A percentile compares a stretch with the other conserved stretches of the same genome.
These are phyloP conservation scores for Hypoxylon sp. DNA, from an alignment of 2,329 filamentous ascomycete genomes.

Conservation along the genomic window DNA sequence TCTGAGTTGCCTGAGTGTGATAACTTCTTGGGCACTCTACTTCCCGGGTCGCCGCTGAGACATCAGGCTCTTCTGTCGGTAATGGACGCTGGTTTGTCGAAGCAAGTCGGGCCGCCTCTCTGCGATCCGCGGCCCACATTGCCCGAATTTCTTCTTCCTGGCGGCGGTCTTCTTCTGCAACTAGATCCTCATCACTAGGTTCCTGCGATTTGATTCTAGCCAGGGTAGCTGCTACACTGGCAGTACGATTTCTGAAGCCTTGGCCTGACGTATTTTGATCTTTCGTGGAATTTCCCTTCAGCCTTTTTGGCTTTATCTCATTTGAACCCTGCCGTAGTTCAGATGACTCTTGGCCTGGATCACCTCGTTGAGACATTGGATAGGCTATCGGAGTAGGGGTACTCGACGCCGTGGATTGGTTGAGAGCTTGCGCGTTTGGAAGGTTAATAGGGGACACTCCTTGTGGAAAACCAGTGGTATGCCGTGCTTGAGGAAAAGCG, in stretches of 20 bases:
- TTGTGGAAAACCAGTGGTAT: constrained; percentile 31
- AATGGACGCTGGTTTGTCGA: constrained; percentile 43
- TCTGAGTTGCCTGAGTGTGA: neutral
- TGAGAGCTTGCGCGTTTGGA: constrained; percentile 1
- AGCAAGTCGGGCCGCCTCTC: constrained; percentile 46
- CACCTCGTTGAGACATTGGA: constrained; percentile 11
- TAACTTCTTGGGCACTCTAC: neutral
- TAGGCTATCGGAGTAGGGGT: neutral
- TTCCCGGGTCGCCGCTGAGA: neutral
- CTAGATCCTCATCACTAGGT: constrained; percentile 44
- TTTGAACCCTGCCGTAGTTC: constrained; percentile 9
- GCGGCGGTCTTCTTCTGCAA: constrained; percentile 48
- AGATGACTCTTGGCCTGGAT: constrained; percentile 18
- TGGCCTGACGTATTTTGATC: constrained; percentile 22
- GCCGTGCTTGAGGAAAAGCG: constrained; percentile 56
- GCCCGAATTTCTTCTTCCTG: constrained; percentile 51
- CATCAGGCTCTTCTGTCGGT: constrained; percentile 9
- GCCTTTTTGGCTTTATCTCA: constrained; percentile 19
- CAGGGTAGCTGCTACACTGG: constrained; percentile 20
- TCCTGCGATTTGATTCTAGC: constrained; percentile 32
- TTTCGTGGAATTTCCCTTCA: constrained; percentile 18
- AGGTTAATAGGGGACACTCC: neutral
- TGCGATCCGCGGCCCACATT: constrained; percentile 53
- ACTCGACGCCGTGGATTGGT: neutral
- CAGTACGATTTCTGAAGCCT: constrained; percentile 28